phyloP scores from a whole-genome alignment of 2,329 filamentous ascomycete genomes.

The Neopestalotiopsis sp. region DNA sequence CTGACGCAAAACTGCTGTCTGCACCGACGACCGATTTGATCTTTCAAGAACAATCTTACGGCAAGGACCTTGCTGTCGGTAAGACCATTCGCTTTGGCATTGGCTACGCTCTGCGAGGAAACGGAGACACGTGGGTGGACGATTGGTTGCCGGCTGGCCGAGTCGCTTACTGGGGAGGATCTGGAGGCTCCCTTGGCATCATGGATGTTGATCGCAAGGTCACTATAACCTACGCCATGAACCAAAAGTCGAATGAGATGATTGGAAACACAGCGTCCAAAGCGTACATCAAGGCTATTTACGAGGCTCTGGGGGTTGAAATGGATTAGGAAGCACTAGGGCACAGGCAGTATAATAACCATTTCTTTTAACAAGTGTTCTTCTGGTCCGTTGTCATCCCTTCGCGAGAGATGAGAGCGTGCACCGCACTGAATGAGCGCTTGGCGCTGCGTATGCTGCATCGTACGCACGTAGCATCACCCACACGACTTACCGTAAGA shows the following conservation, averaged over 20 bases:
- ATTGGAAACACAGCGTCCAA: conserved; percentile 25
- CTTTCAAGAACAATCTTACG: conserved; percentile 47
- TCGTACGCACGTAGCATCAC: neutral
- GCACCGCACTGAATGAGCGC: too few relatives aligned
- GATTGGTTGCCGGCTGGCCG: conserved; percentile 38
- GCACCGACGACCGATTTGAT: conserved; percentile 47
- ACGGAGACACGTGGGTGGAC: conserved; percentile 29
- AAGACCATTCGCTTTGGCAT: conserved; percentile 44
- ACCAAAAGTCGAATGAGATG: conserved; percentile 20
- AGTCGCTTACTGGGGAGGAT: conserved; percentile 30
- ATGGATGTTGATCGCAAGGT: conserved; percentile 29
- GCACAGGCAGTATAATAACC: neutral
- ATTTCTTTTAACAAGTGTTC: neutral
- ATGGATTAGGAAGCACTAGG: neutral
- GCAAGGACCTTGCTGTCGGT: conserved; percentile 44
- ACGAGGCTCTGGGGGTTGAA: conserved; percentile 27
- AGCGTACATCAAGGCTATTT: conserved; percentile 26
- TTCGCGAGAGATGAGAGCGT: too few relatives aligned
- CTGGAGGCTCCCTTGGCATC: conserved; percentile 28
- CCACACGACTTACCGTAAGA: neutral
- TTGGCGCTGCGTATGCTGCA: too few relatives aligned
- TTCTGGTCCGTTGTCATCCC: too few relatives aligned
- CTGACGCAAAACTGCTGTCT: conserved; percentile 39
- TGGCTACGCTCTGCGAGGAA: conserved; percentile 42
- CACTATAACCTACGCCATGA: conserved; percentile 32